Percentiles rank a stretch among this genome's conserved stretches.
Evolutionary conservation across 2,329 filamentous ascomycete species (phyloP).

Genomic region (Ascochyta lentis): DNA sequence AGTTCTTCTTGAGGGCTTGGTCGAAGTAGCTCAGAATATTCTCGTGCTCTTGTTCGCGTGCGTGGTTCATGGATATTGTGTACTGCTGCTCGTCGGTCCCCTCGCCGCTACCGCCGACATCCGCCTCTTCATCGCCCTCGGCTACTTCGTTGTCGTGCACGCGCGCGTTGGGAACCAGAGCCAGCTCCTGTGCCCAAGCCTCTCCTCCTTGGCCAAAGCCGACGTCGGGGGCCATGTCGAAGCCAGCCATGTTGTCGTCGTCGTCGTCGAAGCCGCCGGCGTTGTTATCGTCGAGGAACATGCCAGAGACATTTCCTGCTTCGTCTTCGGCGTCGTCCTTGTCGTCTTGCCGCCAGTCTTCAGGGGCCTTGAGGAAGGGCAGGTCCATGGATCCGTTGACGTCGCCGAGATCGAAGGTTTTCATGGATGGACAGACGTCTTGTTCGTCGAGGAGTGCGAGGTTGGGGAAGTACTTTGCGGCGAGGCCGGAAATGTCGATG

Average conservation of each 20-base stretch:
- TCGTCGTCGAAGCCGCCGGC: constrained; percentile 76
- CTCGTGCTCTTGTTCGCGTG: constrained; percentile 76
- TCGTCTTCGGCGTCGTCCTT: constrained; percentile 62
- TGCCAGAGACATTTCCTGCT: constrained; percentile 72
- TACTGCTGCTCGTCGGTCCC: constrained; percentile 73
- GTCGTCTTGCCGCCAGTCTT: constrained; percentile 81
- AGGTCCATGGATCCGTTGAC: constrained; percentile 85
- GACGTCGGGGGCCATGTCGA: constrained; percentile 68
- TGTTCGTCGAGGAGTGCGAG: constrained; percentile 78
- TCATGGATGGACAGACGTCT: constrained; percentile 93
- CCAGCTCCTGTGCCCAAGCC: constrained; percentile 91
- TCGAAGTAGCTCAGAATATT: constrained; percentile 99
- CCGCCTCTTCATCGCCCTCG: constrained; percentile 61
- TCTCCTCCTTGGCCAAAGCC: constrained; percentile 96
- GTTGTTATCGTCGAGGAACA: constrained; percentile 87
- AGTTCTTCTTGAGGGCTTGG: constrained; percentile 94
- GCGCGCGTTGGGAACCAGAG: constrained; percentile 83
- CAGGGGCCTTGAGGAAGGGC: constrained; percentile 86
- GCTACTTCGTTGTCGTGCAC: constrained; percentile 70
- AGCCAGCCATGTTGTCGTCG: constrained; percentile 70
- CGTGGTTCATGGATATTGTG: constrained; percentile 77
- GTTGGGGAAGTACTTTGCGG: constrained; percentile 84
- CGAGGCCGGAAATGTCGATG: constrained; percentile 79
- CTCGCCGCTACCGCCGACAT: constrained; percentile 54
- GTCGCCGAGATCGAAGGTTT: constrained; percentile 90